Evolutionary conservation across 129 eudicot species (phyloP).

Genomic region (Helianthus annuus): DNA sequence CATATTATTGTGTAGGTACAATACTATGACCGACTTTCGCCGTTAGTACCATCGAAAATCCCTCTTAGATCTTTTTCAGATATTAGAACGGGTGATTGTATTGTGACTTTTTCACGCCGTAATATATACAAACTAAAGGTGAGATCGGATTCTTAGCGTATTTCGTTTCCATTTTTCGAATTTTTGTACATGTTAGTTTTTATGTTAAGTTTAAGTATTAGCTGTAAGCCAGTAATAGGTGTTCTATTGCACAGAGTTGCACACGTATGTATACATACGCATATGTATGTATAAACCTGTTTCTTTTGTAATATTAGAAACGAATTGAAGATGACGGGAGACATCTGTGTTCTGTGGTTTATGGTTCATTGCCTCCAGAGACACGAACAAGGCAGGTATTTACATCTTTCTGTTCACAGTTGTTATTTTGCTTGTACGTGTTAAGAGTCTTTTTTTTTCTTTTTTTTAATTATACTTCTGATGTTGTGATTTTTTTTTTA

Average conservation of each 20-base stretch:
- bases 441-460: too few relatives aligned
- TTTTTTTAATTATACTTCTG: not conserved
- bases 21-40: slow-evolving; percentile 83
- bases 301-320: slow-evolving; percentile 51
- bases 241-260: not conserved
- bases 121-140: slow-evolving; percentile 79
- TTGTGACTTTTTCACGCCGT: slow-evolving; percentile 84
- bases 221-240: not conserved
- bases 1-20: slow-evolving; percentile 47
- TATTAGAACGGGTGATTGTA: slow-evolving; percentile 82
- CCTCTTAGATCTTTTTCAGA: slow-evolving; percentile 87
- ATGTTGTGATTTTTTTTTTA: too few relatives aligned
- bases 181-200: not conserved
- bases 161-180: not conserved
- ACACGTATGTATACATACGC: not conserved
- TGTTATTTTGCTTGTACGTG: slow-evolving; percentile 6
- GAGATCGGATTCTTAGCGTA: slow-evolving; percentile 12
- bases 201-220: not conserved
- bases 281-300: not conserved
- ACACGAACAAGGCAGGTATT: slow-evolving; percentile 95
- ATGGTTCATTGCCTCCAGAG: slow-evolving; percentile 94
- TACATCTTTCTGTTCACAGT: not conserved
- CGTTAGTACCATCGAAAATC: slow-evolving; percentile 60
- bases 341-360: slow-evolving; percentile 95
- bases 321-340: slow-evolving; percentile 58